Evolutionary conservation across 768 basidiomycete species (phyloP).

Genomic region (Clitopilus hobsonii): DNA sequence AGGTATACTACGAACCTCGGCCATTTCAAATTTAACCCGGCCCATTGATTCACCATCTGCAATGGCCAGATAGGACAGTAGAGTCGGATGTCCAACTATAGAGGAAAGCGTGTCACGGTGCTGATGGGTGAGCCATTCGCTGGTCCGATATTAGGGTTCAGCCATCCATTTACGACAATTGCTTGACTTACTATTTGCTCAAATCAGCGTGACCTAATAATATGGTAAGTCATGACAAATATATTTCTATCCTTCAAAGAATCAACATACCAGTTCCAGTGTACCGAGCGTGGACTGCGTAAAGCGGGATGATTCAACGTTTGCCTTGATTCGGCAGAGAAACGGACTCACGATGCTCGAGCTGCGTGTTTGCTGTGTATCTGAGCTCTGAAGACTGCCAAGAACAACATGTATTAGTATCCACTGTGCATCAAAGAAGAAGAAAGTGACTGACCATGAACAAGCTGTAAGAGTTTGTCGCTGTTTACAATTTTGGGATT

Average conservation of each 20-base stretch:
- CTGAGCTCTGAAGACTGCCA: slow-evolving; percentile 83
- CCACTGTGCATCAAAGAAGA: not conserved
- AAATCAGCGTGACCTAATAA: slow-evolving; percentile 86
- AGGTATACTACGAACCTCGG: slow-evolving; percentile 59
- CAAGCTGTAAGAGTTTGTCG: slow-evolving; percentile 25
- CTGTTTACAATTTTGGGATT: slow-evolving; percentile 19
- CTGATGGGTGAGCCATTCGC: slow-evolving; percentile 97
- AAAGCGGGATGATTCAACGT: slow-evolving; percentile 12
- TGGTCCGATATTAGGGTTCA: slow-evolving; percentile 25
- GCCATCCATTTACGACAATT: slow-evolving; percentile 5
- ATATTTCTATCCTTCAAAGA: no score
- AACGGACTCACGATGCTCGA: slow-evolving; percentile 78
- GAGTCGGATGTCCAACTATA: slow-evolving; percentile 85
- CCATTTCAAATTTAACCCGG: slow-evolving; percentile 88
- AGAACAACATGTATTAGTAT: slow-evolving; percentile 6
- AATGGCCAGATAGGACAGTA: slow-evolving; percentile 84
- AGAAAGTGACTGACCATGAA: slow-evolving; percentile 37
- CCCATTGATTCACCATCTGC: slow-evolving; percentile 94
- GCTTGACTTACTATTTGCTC: slow-evolving; percentile 79
- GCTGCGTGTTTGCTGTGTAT: slow-evolving; percentile 94
- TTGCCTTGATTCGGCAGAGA: slow-evolving; percentile 6
- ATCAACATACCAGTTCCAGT: slow-evolving; percentile 87
- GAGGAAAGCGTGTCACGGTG: slow-evolving; percentile 94
- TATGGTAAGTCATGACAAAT: slow-evolving; percentile 3
- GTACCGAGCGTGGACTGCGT: slow-evolving; percentile 92